phyloP scores from a whole-genome alignment of 305 asterid species.

The Andrographis paniculata region DNA sequence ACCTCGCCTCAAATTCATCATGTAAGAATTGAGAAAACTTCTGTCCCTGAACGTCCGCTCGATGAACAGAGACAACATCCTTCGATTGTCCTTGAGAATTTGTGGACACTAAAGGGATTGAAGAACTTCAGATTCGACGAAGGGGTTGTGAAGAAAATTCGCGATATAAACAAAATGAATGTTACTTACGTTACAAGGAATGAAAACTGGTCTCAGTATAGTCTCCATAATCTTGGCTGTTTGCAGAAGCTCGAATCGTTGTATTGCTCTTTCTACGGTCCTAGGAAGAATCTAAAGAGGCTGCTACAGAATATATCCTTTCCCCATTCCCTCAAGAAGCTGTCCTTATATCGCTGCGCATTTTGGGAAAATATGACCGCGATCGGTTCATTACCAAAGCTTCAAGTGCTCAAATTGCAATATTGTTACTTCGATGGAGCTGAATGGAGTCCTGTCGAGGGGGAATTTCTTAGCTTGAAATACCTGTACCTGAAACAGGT shows the following conservation, averaged over 20 bases:
- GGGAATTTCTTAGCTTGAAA: not conserved
- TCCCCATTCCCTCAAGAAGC: conserved; percentile 10
- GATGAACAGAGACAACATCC: not conserved
- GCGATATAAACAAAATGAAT: no score
- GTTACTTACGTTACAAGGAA: no score
- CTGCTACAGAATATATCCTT: conserved; percentile 1
- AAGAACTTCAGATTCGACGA: no score
- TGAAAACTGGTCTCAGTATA: not conserved
- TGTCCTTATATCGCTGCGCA: not conserved
- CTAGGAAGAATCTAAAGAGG: no score
- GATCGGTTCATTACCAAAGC: not conserved
- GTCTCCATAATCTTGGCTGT: not conserved
- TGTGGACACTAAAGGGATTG: not conserved
- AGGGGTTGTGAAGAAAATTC: no score
- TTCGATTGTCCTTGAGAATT: not conserved
- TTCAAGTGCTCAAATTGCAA: conserved; percentile 3
- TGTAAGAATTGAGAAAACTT: not conserved
- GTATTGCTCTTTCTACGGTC: not conserved
- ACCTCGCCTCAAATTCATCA: not conserved
- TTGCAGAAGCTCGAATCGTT: not conserved
- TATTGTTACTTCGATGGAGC: not conserved
- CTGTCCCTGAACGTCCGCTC: not conserved
- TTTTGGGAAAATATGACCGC: conserved; percentile 7
- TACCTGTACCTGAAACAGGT: not conserved
- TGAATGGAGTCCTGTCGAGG: conserved; percentile 10